A percentile compares a stretch with the other conserved stretches of the same genome.
Evolutionary conservation across 148 eudicot genomes (phyloP).

Genomic region (Nepenthes mirabilis): DNA sequence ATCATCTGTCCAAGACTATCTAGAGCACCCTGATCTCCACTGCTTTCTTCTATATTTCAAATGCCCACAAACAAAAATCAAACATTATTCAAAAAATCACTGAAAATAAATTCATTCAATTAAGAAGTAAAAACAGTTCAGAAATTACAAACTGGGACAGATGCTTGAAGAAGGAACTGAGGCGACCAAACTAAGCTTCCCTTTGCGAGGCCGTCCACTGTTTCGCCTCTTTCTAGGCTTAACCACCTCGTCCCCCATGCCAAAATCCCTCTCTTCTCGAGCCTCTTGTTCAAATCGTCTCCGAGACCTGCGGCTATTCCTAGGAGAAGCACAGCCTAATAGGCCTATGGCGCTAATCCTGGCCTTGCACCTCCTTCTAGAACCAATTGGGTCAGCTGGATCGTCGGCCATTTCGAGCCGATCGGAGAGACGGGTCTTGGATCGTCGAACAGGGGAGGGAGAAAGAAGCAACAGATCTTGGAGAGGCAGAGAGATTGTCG

Average conservation of each 20-base stretch:
- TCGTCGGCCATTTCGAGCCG: constrained; percentile 40
- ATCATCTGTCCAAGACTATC: constrained; percentile 44
- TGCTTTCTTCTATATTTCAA: constrained; percentile 23
- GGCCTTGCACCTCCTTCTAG: constrained; percentile 28
- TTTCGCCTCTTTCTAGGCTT: constrained; percentile 46
- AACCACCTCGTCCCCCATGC: constrained; percentile 32
- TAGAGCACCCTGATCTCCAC: constrained; percentile 36
- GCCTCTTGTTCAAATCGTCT: constrained; percentile 37
- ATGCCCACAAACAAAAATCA: constrained; percentile 1
- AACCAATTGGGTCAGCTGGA: constrained; percentile 16
- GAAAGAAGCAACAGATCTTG: constrained; percentile 61
- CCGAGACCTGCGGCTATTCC: constrained; percentile 45
- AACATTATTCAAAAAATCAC: background rate
- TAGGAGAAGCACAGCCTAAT: constrained; percentile 34
- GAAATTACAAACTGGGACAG: constrained; percentile 7
- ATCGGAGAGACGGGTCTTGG: constrained; percentile 48
- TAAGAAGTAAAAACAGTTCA: background rate
- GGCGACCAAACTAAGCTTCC: constrained; percentile 23
- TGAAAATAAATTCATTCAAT: background rate
- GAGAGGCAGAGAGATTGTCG: constrained; percentile 35
- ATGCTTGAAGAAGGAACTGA: constrained; percentile 38
- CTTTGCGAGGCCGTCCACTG: constrained; percentile 47
- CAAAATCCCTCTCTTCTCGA: constrained; percentile 51
- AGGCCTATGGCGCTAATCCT: constrained; percentile 20
- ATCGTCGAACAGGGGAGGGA: constrained; percentile 52